Evolutionary conservation across 2,329 filamentous ascomycete species (phyloP).

Genomic region (Macroventuria anomochaeta): DNA sequence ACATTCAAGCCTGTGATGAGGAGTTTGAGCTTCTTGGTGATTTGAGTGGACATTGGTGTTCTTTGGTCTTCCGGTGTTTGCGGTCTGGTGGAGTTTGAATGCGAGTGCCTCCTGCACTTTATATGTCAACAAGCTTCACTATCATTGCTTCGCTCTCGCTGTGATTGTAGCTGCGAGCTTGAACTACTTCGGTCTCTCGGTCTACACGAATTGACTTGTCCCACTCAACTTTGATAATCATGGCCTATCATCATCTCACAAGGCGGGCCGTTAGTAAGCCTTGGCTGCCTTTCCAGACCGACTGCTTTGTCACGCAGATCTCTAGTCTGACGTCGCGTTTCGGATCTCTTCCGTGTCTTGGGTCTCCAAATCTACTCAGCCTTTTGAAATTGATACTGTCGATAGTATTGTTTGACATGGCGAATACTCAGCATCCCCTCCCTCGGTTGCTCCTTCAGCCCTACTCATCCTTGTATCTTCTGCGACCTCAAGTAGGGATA

Average conservation of each 20-base stretch:
- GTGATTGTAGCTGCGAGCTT: background rate
- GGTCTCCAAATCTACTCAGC: too few species aligned
- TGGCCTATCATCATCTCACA: too few species aligned
- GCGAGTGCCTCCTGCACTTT: background rate
- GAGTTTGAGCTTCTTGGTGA: background rate
- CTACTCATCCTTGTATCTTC: too few species aligned
- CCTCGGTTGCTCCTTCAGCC: too few species aligned
- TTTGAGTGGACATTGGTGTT: background rate
- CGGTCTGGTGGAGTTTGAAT: background rate
- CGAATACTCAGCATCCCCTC: too few species aligned
- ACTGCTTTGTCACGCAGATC: background rate
- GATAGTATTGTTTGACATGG: too few species aligned
- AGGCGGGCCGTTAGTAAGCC: background rate
- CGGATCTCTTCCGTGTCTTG: background rate
- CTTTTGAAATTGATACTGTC: too few species aligned
- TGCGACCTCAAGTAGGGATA: too few species aligned
- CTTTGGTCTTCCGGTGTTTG: too few species aligned
- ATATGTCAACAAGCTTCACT: background rate
- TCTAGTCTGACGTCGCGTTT: background rate
- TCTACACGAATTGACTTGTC: too few species aligned
- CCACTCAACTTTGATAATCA: background rate
- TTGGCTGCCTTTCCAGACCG: background rate
- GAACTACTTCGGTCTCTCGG: background rate
- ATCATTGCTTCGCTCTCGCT: background rate
- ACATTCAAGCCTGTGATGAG: conserved; percentile 1